phyloP scores from a whole-genome alignment of 2,329 filamentous ascomycete species.

The Colletotrichum ledebouriae region DNA sequence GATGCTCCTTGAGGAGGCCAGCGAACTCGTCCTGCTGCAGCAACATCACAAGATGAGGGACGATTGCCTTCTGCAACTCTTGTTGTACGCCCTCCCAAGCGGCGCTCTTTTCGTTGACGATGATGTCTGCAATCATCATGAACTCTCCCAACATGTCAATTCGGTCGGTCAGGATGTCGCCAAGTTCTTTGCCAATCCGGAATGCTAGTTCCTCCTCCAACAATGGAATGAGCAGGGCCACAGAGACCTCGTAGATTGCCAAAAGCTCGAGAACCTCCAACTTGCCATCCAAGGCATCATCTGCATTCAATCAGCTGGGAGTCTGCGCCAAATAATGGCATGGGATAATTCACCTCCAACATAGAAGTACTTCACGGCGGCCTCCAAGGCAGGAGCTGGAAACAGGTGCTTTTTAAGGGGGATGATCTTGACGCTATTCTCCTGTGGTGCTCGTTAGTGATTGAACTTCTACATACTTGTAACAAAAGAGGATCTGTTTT shows the following conservation, averaged over 20 bases:
- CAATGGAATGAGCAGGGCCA: neutral
- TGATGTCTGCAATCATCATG: constrained; percentile 12
- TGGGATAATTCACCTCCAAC: neutral
- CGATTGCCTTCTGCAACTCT: constrained; percentile 21
- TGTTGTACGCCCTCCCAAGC: neutral
- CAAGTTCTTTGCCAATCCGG: constrained; percentile 1
- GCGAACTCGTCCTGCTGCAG: constrained; percentile 16
- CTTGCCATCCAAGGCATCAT: neutral
- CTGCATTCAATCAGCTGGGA: neutral
- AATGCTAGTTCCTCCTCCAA: neutral
- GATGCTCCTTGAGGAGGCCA: neutral
- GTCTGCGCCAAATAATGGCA: neutral
- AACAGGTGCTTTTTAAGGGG: constrained; percentile 18
- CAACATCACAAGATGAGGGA: constrained; percentile 24
- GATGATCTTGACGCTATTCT: constrained; percentile 11
- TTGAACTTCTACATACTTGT: neutral
- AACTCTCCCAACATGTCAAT: constrained; percentile 24
- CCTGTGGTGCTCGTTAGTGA: neutral
- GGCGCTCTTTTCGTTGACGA: constrained; percentile 1
- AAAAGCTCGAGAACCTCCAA: constrained; percentile 20
- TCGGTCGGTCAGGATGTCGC: constrained; percentile 6
- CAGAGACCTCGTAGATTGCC: constrained; percentile 10
- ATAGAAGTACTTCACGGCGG: constrained; percentile 19
- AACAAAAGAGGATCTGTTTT: neutral
- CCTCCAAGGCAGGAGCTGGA: neutral